These are phyloP conservation scores for Mortierella claussenii DNA, from an alignment of 192 early-diverging fungal species.

Conservation along the genomic window DNA sequence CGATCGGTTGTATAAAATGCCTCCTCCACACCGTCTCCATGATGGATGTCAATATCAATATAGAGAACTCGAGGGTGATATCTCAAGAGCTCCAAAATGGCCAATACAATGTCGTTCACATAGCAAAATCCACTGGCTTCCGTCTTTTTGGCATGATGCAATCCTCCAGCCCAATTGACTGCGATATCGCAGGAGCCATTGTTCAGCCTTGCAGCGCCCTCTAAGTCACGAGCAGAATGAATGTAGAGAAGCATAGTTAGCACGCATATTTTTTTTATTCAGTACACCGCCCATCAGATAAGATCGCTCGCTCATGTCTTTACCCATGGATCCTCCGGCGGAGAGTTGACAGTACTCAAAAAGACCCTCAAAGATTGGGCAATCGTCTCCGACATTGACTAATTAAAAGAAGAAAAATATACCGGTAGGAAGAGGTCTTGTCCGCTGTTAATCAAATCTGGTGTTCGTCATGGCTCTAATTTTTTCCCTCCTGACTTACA, in stretches of 20 bases:
- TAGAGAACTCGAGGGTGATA: conserved; percentile 93
- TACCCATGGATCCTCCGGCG: conserved; percentile 92
- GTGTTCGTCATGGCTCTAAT: background rate
- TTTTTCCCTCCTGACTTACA: conserved; percentile 55
- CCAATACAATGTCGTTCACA: conserved; percentile 97
- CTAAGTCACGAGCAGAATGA: too few relatives aligned
- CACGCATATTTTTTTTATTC: too few relatives aligned
- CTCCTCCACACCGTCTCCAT: conserved; percentile 99
- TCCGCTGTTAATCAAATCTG: too few relatives aligned
- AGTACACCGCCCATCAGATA: too few relatives aligned
- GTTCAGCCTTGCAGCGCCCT: conserved; percentile 87
- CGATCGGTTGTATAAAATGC: conserved; percentile 99
- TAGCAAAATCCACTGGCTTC: conserved; percentile 98
- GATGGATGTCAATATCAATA: conserved; percentile 98
- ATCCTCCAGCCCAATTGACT: conserved; percentile 95
- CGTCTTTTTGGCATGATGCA: conserved; percentile 98
- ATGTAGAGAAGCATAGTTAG: too few relatives aligned
- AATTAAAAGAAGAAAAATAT: background rate
- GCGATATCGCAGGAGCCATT: conserved; percentile 88
- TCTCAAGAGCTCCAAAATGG: conserved; percentile 89
- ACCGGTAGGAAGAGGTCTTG: too few relatives aligned
- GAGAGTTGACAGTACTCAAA: conserved; percentile 94
- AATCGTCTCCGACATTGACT: conserved; percentile 92
- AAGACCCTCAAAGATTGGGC: conserved; percentile 96
- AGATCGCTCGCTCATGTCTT: too few relatives aligned